A percentile compares a stretch with the other conserved stretches of the same genome.
phyloP scores from a whole-genome alignment of 768 basidiomycete species.

The Pholiota molesta region DNA sequence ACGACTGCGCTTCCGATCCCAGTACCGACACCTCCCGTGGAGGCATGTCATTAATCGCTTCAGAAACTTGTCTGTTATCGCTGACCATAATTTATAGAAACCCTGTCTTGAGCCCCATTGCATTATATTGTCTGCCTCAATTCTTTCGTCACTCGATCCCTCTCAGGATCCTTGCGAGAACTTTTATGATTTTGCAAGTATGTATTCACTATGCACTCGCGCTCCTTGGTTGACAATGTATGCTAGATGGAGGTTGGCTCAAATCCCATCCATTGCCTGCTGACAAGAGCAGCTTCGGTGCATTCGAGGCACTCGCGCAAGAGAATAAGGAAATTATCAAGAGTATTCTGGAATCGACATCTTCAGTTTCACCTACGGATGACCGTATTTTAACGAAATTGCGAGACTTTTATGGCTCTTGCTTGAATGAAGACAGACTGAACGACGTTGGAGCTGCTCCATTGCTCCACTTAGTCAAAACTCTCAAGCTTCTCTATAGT shows the following conservation, averaged over 20 bases:
- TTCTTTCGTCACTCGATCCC: slow-evolving; percentile 80
- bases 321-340: slow-evolving; percentile 81
- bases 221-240: slow-evolving; percentile 4
- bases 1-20: slow-evolving; percentile 48
- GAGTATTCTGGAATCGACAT: slow-evolving; percentile 62
- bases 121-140: slow-evolving; percentile 78
- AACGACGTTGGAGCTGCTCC: slow-evolving; percentile 76
- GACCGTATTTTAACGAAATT: slow-evolving; percentile 70
- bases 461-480: slow-evolving; percentile 65
- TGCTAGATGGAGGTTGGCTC: slow-evolving; percentile 86
- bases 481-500: slow-evolving; percentile 60
- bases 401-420: slow-evolving; percentile 76
- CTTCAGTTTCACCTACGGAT: slow-evolving; percentile 32
- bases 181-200: slow-evolving; percentile 92
- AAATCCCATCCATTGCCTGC: slow-evolving; percentile 82
- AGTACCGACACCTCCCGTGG: slow-evolving; percentile 52
- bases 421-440: slow-evolving; percentile 77
- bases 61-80: neutral
- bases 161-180: slow-evolving; percentile 92
- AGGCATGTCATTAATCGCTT: slow-evolving; percentile 37
- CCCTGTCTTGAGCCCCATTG: slow-evolving; percentile 80
- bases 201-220: slow-evolving; percentile 32
- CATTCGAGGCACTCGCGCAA: slow-evolving; percentile 72
- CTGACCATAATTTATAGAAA: slow-evolving; percentile 40
- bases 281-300: slow-evolving; percentile 74